Percentiles rank a stretch among this genome's conserved stretches.
Conservation (phyloP, 495 filamentous ascomycete genomes). For the Mycothermus thermophilus region DNA sequence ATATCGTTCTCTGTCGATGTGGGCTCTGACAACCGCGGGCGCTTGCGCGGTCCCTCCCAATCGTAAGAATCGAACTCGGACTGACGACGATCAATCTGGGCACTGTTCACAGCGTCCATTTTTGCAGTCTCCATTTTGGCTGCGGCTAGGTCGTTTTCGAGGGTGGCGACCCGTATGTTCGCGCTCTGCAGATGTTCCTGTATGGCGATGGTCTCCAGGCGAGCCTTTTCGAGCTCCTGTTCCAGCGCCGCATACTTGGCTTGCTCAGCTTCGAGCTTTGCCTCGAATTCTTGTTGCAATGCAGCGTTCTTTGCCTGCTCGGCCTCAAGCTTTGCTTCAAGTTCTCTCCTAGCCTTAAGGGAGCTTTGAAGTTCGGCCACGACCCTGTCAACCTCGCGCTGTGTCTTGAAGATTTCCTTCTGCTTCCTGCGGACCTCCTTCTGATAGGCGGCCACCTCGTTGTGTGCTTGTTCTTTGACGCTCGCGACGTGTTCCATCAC, state of each 20-base stretch:
- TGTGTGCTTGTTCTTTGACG: conserved; percentile 61
- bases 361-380: conserved; percentile 46
- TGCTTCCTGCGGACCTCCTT: conserved; percentile 71
- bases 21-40: conserved; percentile 17
- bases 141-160: conserved; percentile 58
- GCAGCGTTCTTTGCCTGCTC: background rate
- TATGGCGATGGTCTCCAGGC: conserved; percentile 67
- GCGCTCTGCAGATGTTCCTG: conserved; percentile 60
- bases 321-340: conserved; percentile 33
- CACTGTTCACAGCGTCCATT: too few relatives aligned
- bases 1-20: conserved; percentile 33
- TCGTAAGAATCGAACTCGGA: conserved; percentile 48
- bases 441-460: conserved; percentile 77
- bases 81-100: conserved; percentile 46
- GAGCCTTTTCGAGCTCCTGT: background rate
- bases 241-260: background rate
- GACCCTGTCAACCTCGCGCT: conserved; percentile 48
- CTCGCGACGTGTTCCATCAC: conserved; percentile 66
- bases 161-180: conserved; percentile 44
- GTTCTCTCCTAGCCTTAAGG: conserved; percentile 35
- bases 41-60: conserved; percentile 33
- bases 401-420: conserved; percentile 75
- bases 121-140: conserved; percentile 45
- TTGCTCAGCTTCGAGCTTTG: background rate
- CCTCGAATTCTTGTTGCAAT: too few relatives aligned